Base-by-base conservation (phyloP, 2,329 filamentous ascomycete genomes). In the Fonsecaea monophora region DNA sequence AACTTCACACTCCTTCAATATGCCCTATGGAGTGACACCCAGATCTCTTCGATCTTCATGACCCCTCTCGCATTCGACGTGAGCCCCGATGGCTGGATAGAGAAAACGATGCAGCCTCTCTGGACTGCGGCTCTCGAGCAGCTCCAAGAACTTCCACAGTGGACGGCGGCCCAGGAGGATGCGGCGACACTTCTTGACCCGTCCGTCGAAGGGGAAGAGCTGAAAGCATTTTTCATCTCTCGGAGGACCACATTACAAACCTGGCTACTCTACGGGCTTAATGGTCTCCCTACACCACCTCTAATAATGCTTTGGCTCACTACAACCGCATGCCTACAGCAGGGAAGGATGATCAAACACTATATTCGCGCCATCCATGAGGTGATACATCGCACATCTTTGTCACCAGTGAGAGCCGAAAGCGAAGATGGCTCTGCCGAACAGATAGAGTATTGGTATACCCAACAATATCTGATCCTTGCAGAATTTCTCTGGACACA, bases 11-110 rank as follows among this genome's bases (percentile, higher is more conserved):
- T 57, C 15, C 54, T 57, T 13, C 54, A 57, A 30, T 57, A 57
- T 25, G 55, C 55, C 55, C 15, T 58, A 18, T 58, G 55, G 55
- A 58, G 55, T 32, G 37, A 58, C 21, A 42, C 21, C 12, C 55
- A 58, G 18, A n/a, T 58, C 21, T 58, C 37, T 30, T 40, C 55
- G 21, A 45, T 58, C 37, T 58, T 58, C 37, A 58, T 45, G 55
- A 32, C 21, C n/a, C 55, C 55, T 13, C 40, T 57, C 12, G 40
- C 55, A 32, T 58, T 58, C 21, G 55, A 59, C 7, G 45, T 50
- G 18, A 25, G 18, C 7, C 45, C 45, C 2, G 21, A 9, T 10
- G 45, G 45, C 45, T 50, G 45, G 45, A 10, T 50, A 25, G 45
- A 25, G 1, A 25, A 5, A 3, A 50, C 45, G 45, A 50, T 50